Evolutionary conservation across 1,139 yeast genomes (phyloP), one percentile per base, ranked within the genome.

Genomic region (Kodamaea arcana): DNA sequence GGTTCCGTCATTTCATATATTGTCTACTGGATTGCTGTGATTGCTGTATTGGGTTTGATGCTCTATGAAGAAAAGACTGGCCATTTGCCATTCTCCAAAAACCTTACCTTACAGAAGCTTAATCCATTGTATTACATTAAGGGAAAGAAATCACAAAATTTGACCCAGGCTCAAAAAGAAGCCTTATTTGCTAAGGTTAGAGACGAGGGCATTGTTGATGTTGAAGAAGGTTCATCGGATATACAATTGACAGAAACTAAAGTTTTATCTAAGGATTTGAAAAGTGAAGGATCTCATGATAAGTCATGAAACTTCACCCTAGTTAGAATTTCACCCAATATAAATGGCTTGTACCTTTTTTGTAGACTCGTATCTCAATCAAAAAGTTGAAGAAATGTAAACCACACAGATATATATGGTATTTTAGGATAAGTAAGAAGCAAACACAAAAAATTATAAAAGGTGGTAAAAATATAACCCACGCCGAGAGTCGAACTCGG

Each of bases 1-100:
- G 94, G 95, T 36, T 83, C 94, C 2, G 87, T 88, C 42, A 66
- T 87, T 31, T 75, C 88, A 33, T 88, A 88, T 68, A 86, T 85
- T 64, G 48, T 84, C 32, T 88, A 87, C 65, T 88, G 97, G 97
- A 45, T 82, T 25, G 62, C 63, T 11, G 58, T 87, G 37, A 79
- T 85, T 43, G 48, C 60, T 22, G 64, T 70, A 34, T 60, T 87
- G 33, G 42, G 53, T n/a, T 56, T 80, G 48, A 76, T 85, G 84
- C 65, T 75, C 47, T 83, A 51, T 60, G 88, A 83, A 65, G 95
- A 86, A 67, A 80, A 66, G 56, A 59, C 58, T 29, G 78, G 82
- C 17, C 83, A 79, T 54, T 62, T 79, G 55, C 87, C 87, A 37
- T 71, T 74, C 52, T 58, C 54, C 50, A 76, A 77, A 60, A 61